phyloP scores from a whole-genome alignment of 352 stramenopile genomes.

The Hyaloperonospora brassicae region DNA sequence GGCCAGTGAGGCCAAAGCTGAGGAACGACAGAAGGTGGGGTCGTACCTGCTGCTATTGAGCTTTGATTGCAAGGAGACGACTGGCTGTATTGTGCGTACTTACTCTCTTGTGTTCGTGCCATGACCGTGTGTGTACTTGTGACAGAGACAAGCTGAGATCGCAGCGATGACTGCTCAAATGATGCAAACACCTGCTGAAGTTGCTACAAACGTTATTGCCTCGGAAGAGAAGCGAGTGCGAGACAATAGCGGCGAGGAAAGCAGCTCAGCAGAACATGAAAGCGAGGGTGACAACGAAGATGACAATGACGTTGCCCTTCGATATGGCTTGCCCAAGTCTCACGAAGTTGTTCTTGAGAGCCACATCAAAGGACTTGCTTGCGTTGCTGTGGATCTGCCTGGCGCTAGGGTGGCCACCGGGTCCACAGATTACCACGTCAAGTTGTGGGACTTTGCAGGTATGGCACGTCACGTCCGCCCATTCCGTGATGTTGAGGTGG shows the following conservation, averaged over 20 bases:
- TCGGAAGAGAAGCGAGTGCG: constrained; percentile 2
- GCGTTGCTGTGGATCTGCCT: constrained; percentile 59
- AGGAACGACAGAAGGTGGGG: constrained; percentile 35
- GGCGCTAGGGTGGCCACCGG: constrained; percentile 65
- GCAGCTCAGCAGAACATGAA: constrained; percentile 12
- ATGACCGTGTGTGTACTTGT: constrained; percentile 7
- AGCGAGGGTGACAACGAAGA: constrained; percentile 37
- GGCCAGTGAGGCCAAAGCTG: constrained; percentile 2
- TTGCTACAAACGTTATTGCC: background rate
- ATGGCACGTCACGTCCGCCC: constrained; percentile 75
- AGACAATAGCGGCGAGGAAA: constrained; percentile 9
- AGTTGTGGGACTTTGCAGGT: constrained; percentile 83
- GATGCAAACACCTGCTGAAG: constrained; percentile 36
- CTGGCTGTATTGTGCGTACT: background rate
- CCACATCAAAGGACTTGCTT: constrained; percentile 54
- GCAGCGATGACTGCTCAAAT: constrained; percentile 67
- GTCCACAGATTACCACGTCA: constrained; percentile 79
- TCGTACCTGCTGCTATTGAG: background rate
- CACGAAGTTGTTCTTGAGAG: constrained; percentile 55
- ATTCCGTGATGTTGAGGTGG: constrained; percentile 72
- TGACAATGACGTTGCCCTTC: constrained; percentile 43
- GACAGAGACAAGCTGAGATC: constrained; percentile 56
- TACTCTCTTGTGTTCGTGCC: background rate
- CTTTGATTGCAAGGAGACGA: background rate
- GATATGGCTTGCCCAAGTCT: constrained; percentile 67